Base-by-base conservation (phyloP, 345 rosid species). In the Arabis alpina region DNA sequence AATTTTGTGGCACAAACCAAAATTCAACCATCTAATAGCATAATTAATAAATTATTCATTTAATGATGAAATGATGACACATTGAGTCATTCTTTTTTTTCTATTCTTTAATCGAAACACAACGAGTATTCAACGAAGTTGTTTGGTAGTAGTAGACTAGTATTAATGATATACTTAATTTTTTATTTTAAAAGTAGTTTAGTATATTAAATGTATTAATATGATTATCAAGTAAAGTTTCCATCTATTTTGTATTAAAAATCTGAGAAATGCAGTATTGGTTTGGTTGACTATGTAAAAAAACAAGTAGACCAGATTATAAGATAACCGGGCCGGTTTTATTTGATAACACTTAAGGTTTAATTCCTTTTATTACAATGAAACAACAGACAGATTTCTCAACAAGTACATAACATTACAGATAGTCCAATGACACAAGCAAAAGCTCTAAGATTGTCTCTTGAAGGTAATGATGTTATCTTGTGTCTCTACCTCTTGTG, bases 381-480 rank as follows among this genome's bases (percentile, higher is more conserved):
- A 50, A 41, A 23, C 61, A 65, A 42, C 41, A 59, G 9, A 59
- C 30, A 16, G 11, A 54, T 41, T 66, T 23, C 5, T 3, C 39
- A 28, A 24, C 60, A 40, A n/a, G 28, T 36, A 39, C 3, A 41
- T 28, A 60, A 28, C 32, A 58, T 57, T 36, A 60, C 40, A 66
- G 7, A 53, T 32, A 42, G 8, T 57, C 3, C 13, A 30, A 57
- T 42, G 15, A 68, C 30, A 49, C 44, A 28, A 32, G 4, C 28
- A n/a, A 42, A 57, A 25, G 39, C 50, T 44, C 25, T 54, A 15
- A 8, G 30, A 51, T 75, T 7, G 3, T 65, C 62, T 25, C 25
- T 50, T 3, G 64, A 30, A 71, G 54, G 64, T 28, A 49, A 8
- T 47, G 52, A 65, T 7, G 5, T 30, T 14, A 47, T 77, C 66